These are phyloP conservation scores for Orbilia ellipsospora DNA, from an alignment of 2,329 filamentous ascomycete species.

Conservation along the genomic window DNA sequence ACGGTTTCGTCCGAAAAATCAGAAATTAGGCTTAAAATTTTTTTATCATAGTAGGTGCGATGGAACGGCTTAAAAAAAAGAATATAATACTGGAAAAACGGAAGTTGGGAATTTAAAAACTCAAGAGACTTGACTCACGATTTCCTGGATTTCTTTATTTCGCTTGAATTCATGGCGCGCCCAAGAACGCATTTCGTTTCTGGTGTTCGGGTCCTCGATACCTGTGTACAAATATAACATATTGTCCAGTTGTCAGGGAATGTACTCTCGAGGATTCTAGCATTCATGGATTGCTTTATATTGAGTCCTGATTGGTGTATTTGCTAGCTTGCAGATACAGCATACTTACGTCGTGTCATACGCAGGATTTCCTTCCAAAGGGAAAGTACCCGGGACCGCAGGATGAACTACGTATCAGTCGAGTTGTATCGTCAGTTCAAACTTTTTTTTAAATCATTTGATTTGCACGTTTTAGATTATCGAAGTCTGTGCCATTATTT, in stretches of 20 bases:
- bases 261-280: background rate
- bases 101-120: background rate
- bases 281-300: background rate
- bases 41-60: background rate
- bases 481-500: too few species aligned
- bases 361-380: slow-evolving; percentile 51
- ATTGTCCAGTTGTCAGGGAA: slow-evolving; percentile 11
- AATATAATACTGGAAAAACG: background rate
- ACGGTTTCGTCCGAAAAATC: slow-evolving; percentile 1
- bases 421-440: background rate
- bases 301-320: background rate
- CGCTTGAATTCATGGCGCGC: slow-evolving; percentile 53
- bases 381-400: slow-evolving; percentile 37
- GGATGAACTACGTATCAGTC: slow-evolving; percentile 40
- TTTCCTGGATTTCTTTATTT: slow-evolving; percentile 45
- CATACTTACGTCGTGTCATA: slow-evolving; percentile 35
- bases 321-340: too few species aligned
- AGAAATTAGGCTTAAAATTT: slow-evolving; percentile 45
- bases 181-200: slow-evolving; percentile 50
- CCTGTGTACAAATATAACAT: slow-evolving; percentile 11
- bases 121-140: slow-evolving; percentile 16
- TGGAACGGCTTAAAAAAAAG: background rate
- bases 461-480: background rate
- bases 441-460: background rate
- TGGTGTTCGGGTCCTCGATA: slow-evolving; percentile 39